phyloP scores from a whole-genome alignment of 495 filamentous ascomycete species.

The Hypomontagnella submonticulosa region DNA sequence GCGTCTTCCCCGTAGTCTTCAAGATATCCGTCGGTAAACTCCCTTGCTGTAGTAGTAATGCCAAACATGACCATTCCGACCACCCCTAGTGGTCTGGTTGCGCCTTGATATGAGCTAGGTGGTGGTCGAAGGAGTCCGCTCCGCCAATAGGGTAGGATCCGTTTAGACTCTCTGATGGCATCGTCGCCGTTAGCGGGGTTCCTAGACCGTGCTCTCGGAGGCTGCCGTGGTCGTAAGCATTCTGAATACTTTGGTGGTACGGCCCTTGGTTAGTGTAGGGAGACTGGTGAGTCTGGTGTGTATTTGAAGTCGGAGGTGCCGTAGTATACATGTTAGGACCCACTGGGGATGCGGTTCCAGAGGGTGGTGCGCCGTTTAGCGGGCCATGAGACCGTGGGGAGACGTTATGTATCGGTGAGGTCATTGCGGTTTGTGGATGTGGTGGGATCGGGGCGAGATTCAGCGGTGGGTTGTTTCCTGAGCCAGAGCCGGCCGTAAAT shows the following conservation, averaged over 20 bases:
- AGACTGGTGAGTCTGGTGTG: constrained; percentile 45
- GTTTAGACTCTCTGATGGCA: constrained; percentile 46
- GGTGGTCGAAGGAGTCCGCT: constrained; percentile 33
- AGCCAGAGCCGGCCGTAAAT: constrained; percentile 41
- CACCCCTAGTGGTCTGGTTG: constrained; percentile 32
- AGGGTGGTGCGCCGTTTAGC: constrained; percentile 40
- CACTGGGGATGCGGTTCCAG: constrained; percentile 45
- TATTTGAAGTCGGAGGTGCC: constrained; percentile 45
- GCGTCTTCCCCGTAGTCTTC: constrained; percentile 5
- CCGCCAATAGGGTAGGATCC: constrained; percentile 39
- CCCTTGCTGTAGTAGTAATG: constrained; percentile 1
- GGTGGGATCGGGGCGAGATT: constrained; percentile 48
- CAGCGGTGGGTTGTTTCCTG: constrained; percentile 40
- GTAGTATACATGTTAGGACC: constrained; percentile 49
- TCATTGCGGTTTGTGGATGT: constrained; percentile 43
- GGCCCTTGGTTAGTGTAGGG: constrained; percentile 44
- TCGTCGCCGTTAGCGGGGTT: constrained; percentile 44
- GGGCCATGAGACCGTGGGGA: constrained; percentile 45
- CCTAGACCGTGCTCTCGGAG: constrained; percentile 45
- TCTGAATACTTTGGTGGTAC: constrained; percentile 45
- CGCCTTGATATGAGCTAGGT: constrained; percentile 38
- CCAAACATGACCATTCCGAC: neutral
- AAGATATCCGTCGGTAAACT: neutral
- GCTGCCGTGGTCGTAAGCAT: constrained; percentile 47
- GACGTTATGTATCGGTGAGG: constrained; percentile 46